Evolutionary conservation across 768 basidiomycete genomes (phyloP).

Genomic region (Podaxis sp.): DNA sequence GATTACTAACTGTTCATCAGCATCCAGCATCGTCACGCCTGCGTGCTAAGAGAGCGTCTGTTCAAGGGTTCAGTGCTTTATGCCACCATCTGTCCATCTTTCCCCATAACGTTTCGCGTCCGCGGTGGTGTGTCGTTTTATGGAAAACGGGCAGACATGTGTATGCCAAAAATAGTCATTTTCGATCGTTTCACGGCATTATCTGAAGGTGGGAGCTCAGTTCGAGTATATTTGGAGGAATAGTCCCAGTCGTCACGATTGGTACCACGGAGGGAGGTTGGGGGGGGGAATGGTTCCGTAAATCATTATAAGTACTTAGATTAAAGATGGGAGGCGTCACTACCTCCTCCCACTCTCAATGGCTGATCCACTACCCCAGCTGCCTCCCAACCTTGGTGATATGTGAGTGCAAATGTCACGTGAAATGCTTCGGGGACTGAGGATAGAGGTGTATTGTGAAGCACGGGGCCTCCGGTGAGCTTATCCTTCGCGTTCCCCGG

Average conservation of each 20-base stretch:
- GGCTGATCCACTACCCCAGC: background rate
- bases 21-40: too few relatives aligned
- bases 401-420: background rate
- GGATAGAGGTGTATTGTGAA: background rate
- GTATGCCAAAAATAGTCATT: background rate
- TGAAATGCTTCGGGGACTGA: background rate
- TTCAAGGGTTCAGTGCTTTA: too few relatives aligned
- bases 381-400: conserved; percentile 11
- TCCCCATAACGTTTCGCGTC: too few relatives aligned
- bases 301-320: background rate
- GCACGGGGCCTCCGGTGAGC: conserved; percentile 10
- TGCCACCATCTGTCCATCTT: too few relatives aligned
- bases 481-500: too few relatives aligned
- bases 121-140: background rate
- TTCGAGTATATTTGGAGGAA: background rate
- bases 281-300: background rate
- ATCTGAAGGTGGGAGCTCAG: background rate
- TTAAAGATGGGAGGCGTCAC: background rate
- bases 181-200: background rate
- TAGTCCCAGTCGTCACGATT: background rate
- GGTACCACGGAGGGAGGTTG: background rate
- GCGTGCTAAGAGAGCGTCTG: too few relatives aligned
- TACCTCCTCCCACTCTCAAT: background rate
- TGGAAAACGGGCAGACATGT: background rate
- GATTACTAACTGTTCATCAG: too few relatives aligned